Conservation (phyloP, 306 rosid genomes). For the Trifolium repens region DNA sequence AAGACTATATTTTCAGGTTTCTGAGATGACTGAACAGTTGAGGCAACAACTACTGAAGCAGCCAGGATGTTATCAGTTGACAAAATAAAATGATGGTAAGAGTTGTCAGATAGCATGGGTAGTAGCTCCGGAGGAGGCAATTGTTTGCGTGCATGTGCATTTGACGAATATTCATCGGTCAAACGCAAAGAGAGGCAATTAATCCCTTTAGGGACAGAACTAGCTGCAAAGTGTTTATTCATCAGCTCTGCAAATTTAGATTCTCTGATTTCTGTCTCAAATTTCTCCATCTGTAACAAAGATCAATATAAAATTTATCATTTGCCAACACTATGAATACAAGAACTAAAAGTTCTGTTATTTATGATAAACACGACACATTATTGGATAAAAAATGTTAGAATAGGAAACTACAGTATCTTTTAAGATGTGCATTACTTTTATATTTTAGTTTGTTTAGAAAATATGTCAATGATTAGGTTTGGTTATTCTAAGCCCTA, state of each 20-base stretch:
- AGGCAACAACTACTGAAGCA: slow-evolving; percentile 96
- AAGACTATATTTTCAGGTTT: slow-evolving; percentile 88
- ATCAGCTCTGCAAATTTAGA: slow-evolving; percentile 85
- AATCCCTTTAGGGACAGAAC: slow-evolving; percentile 94
- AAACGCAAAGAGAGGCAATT: slow-evolving; percentile 94
- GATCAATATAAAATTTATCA: slow-evolving; percentile 32
- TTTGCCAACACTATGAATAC: not conserved
- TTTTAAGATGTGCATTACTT: no score
- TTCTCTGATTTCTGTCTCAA: slow-evolving; percentile 83
- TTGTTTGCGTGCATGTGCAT: slow-evolving; percentile 97
- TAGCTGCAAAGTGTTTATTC: slow-evolving; percentile 97
- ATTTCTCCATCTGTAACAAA: slow-evolving; percentile 81
- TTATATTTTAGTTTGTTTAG: no score
- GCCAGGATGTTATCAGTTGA: slow-evolving; percentile 97
- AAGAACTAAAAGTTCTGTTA: not conserved
- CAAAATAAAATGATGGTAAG: slow-evolving; percentile 86
- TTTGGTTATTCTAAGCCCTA: no score
- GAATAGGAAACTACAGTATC: no score
- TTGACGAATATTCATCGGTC: slow-evolving; percentile 98
- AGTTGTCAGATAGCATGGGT: slow-evolving; percentile 81
- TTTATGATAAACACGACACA: not conserved
- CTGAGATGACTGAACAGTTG: slow-evolving; percentile 81
- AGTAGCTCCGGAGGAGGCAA: slow-evolving; percentile 95
- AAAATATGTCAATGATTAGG: no score
- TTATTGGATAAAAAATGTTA: not conserved